A percentile compares a stretch with the other conserved stretches of the same genome.
phyloP scores from a whole-genome alignment of 1,284 basidiomycete genomes.

The Pholiota adiposa region DNA sequence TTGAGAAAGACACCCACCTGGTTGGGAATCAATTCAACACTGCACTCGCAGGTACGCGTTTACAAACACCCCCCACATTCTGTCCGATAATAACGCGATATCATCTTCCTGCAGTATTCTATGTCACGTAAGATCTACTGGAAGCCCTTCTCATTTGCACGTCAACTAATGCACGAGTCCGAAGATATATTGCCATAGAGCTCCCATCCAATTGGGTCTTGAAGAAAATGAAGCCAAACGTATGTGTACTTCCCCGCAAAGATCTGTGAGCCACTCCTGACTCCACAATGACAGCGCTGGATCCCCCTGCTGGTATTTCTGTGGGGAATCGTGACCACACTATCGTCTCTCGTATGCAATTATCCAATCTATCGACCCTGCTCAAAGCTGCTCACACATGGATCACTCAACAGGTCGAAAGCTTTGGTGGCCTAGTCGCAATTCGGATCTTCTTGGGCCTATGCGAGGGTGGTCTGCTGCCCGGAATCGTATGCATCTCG shows the following conservation, averaged over 20 bases:
- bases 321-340: conserved; percentile 62
- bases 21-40: conserved; percentile 63
- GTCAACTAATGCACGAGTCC: not conserved
- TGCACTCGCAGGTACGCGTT: conserved; percentile 51
- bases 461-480: conserved; percentile 73
- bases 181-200: conserved; percentile 59
- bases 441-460: conserved; percentile 67
- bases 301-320: conserved; percentile 58
- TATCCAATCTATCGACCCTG: conserved; percentile 18
- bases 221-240: conserved; percentile 57
- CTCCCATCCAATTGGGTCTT: conserved; percentile 62
- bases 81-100: not conserved
- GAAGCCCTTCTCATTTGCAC: not conserved
- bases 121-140: conserved; percentile 46
- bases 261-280: not conserved
- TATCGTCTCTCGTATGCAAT: conserved; percentile 51
- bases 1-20: conserved; percentile 54
- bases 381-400: not conserved
- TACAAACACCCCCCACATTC: not conserved
- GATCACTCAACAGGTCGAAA: conserved; percentile 36
- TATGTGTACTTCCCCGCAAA: conserved; percentile 22
- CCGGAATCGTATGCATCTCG: conserved; percentile 52
- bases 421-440: conserved; percentile 60
- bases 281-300: conserved; percentile 45
- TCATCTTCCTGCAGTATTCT: conserved; percentile 47